A percentile compares a stretch with the other conserved stretches of the same genome.
phyloP scores from a whole-genome alignment of 345 rosid species.

The Arabis alpina region DNA sequence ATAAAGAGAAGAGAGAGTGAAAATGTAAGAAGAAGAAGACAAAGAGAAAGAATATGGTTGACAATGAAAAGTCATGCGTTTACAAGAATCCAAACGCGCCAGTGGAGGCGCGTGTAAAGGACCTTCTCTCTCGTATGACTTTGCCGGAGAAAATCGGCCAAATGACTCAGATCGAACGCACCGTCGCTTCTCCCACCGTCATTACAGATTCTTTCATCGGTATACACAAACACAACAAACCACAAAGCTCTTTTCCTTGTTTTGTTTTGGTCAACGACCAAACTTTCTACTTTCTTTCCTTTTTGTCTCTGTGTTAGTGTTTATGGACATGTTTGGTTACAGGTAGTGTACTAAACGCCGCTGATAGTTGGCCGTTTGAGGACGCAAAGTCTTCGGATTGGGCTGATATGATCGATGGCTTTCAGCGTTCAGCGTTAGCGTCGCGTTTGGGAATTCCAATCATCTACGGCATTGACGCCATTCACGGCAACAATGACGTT shows the following conservation, averaged over 20 bases:
- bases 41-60: too few species aligned
- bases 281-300: neutral
- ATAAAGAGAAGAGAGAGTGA: too few species aligned
- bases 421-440: slow-evolving; percentile 66
- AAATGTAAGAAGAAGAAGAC: too few species aligned
- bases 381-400: slow-evolving; percentile 67
- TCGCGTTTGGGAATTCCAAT: slow-evolving; percentile 85
- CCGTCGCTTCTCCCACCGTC: slow-evolving; percentile 51
- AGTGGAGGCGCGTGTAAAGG: slow-evolving; percentile 69
- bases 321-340: slow-evolving; percentile 32
- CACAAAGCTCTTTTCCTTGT: too few species aligned
- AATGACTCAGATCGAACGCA: slow-evolving; percentile 85
- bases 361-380: slow-evolving; percentile 72
- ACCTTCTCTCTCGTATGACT: slow-evolving; percentile 86
- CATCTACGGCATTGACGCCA: slow-evolving; percentile 87
- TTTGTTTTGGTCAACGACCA: neutral
- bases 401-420: slow-evolving; percentile 87
- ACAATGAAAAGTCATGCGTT: slow-evolving; percentile 38
- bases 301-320: neutral
- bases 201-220: slow-evolving; percentile 62
- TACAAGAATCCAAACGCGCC: slow-evolving; percentile 66
- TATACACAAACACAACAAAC: slow-evolving; percentile 21
- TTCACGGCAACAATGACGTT: slow-evolving; percentile 81
- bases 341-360: slow-evolving; percentile 82
- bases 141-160: slow-evolving; percentile 78